Evolutionary conservation across 2,329 filamentous ascomycete species (phyloP).

Genomic region (Neoarthrinium moseri): DNA sequence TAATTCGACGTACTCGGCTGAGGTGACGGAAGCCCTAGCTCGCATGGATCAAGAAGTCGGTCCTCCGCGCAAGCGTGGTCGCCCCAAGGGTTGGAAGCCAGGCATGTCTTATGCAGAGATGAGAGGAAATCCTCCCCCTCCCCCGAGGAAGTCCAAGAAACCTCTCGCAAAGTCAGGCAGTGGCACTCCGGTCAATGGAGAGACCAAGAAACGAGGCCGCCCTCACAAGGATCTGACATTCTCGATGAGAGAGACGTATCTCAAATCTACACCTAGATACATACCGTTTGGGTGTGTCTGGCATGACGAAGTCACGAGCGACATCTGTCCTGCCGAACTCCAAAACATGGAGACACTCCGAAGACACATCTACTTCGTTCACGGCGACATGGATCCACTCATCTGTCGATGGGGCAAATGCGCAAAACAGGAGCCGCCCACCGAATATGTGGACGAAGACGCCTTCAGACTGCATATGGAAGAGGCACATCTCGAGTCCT

Average conservation of each 20-base stretch:
- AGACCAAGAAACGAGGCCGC: slow-evolving; percentile 33
- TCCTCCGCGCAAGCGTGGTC: slow-evolving; percentile 34
- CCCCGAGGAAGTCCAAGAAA: background rate
- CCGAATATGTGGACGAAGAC: slow-evolving; percentile 17
- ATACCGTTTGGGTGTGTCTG: slow-evolving; percentile 60
- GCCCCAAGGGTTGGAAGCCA: slow-evolving; percentile 47
- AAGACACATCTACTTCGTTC: slow-evolving; percentile 51
- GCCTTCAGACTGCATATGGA: slow-evolving; percentile 52
- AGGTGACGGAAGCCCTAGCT: background rate
- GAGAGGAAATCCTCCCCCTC: slow-evolving; percentile 21
- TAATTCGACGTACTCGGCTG: background rate
- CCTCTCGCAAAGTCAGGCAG: background rate
- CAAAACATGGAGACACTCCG: slow-evolving; percentile 61
- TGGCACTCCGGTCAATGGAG: background rate
- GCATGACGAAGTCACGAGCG: slow-evolving; percentile 21
- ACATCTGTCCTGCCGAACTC: slow-evolving; percentile 54
- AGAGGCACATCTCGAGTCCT: slow-evolving; percentile 48
- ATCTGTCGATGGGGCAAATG: slow-evolving; percentile 43
- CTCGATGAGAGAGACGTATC: slow-evolving; percentile 40
- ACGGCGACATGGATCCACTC: slow-evolving; percentile 30
- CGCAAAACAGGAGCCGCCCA: slow-evolving; percentile 17
- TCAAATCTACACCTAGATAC: slow-evolving; percentile 41
- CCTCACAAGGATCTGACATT: slow-evolving; percentile 37
- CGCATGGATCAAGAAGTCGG: background rate
- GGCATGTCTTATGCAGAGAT: slow-evolving; percentile 28